Evolutionary conservation across 1,284 basidiomycete species (phyloP), one percentile per base, ranked within the genome.

Genomic region (Entoloma clypeatum): DNA sequence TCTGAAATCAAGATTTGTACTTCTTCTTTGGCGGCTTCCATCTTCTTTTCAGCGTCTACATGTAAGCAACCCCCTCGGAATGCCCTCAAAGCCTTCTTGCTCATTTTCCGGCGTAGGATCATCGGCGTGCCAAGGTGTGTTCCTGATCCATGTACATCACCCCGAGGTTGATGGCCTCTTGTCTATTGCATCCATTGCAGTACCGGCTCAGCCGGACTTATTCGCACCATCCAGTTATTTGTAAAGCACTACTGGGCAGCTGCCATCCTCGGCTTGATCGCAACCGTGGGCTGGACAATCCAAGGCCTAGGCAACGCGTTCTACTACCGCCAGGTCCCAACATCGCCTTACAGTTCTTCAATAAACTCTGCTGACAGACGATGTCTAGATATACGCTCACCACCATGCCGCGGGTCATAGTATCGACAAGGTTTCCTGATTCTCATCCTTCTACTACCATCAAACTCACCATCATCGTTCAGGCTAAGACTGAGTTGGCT

Each of bases 1-100:
- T 56, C 37, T 49, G 57, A 48, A 58, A 61, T 47, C 28, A 60
- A 93, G 93, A 96, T 71, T 67, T 93, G 50, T 97, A 90, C 74
- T 95, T 95, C 72, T 79, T 96, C 66, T 98, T 98, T 67, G 77
- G 83, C 43, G 94, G 91, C 23, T 96, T 88, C 74, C 93, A 99
- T 67, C 72, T 98, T 43, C 69, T 90, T 26, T 97, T 88, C 71
- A 88, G 88, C 47, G 61, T 92, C 57, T 94, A 90, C 68, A 87
- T 90, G 86, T 86, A 59, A 67, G 81, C 48, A 50, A 50, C 36
- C 49, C 50, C 43, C 31, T 30, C 27, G 44, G 41, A 35, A 54
- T 45, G 43, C 55, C 34, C 45, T 45, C 34, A 45, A 43, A 43
- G 31, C 29, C 47, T 53, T 59, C 53, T 56, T 52, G 40, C 53